Evolutionary conservation across 352 stramenopile species (phyloP), one percentile per base, ranked within the genome.

Genomic region (Globisporangium carolinianum): DNA sequence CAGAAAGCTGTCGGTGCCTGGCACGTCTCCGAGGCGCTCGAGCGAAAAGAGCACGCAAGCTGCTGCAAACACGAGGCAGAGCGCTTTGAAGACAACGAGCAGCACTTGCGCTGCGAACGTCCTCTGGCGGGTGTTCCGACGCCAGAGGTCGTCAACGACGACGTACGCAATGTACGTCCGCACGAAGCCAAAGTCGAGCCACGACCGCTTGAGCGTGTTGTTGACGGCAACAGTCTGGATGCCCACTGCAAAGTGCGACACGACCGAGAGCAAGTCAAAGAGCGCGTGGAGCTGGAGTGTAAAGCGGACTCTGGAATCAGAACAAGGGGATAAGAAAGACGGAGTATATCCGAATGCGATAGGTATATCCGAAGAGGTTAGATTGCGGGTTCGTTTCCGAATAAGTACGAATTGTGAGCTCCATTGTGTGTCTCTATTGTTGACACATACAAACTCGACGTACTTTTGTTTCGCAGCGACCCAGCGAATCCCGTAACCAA

Each of bases 131-230:
- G 72, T 69, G 62, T 87, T 90, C 1, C 69, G 72, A 38, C 66
- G 56, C 58, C 92, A 92, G 24, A 95, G 66, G 42, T 83, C 69
- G 58, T 83, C 69, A 18, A 95, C 68, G 4, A 95, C 83, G 56
- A 89, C 72, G 55, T 94, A 94, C 17, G 84, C 65, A n/a, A 93
- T 79, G 65, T 95, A 95, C 6, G 80, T 81, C 35, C 86, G 83
- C 37, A 95, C 54, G 52, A 95, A 95, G 36, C 83, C 86, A 62
- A 95, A 88, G 69, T 93, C 83, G 53, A 95, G 71, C 86, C 86
- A 95, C 52, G 86, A 95, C 18, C 82, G 79, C 6, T 72, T 67
- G 9, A 70, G 66, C 47, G 79, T 73, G 32, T 67, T 75, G 48
- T 73, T 71, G 9, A 76, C 71, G 1, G 74, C 53, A n/a, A 78